These are phyloP conservation scores for Kwoniella shandongensis DNA, from an alignment of 768 basidiomycete species.

Conservation along the genomic window DNA sequence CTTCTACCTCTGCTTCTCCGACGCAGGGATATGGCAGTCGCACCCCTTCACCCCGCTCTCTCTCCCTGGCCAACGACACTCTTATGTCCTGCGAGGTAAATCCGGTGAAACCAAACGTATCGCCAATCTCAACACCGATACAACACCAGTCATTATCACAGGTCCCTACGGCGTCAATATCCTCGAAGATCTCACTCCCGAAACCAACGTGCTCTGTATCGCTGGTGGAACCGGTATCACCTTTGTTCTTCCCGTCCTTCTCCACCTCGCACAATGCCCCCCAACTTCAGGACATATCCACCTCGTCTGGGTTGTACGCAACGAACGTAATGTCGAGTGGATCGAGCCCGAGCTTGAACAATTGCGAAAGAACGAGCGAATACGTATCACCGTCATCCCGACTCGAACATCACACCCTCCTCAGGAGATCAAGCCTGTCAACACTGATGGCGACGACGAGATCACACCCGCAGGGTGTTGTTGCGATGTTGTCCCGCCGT, in stretches of 20 bases:
- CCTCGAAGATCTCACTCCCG: slow-evolving; percentile 4
- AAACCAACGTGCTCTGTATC: slow-evolving; percentile 30
- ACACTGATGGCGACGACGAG: not conserved
- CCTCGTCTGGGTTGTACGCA: slow-evolving; percentile 35
- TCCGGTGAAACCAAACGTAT: slow-evolving; percentile 32
- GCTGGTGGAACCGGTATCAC: slow-evolving; percentile 37
- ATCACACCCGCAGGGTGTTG: slow-evolving; percentile 2
- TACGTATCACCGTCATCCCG: slow-evolving; percentile 21
- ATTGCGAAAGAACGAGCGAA: slow-evolving; percentile 14
- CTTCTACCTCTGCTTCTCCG: slow-evolving; percentile 32
- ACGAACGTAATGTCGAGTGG: slow-evolving; percentile 28
- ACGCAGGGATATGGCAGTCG: slow-evolving; percentile 35
- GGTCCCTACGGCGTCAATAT: slow-evolving; percentile 38
- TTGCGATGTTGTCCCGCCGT: not conserved
- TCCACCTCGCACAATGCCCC: slow-evolving; percentile 12
- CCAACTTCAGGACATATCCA: slow-evolving; percentile 16
- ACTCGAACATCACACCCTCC: slow-evolving; percentile 20
- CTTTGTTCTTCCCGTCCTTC: slow-evolving; percentile 32
- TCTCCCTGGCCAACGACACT: slow-evolving; percentile 20
- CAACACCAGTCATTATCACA: slow-evolving; percentile 30
- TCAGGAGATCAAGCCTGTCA: not conserved
- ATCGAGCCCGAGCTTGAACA: slow-evolving; percentile 26
- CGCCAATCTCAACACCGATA: slow-evolving; percentile 2
- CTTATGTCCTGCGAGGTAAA: slow-evolving; percentile 31
- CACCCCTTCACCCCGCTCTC: slow-evolving; percentile 39